Evolutionary conservation across 2,329 filamentous ascomycete genomes (phyloP), one percentile per base, ranked within the genome.

Genomic region (Pseudogymnoascus verrucosus): DNA sequence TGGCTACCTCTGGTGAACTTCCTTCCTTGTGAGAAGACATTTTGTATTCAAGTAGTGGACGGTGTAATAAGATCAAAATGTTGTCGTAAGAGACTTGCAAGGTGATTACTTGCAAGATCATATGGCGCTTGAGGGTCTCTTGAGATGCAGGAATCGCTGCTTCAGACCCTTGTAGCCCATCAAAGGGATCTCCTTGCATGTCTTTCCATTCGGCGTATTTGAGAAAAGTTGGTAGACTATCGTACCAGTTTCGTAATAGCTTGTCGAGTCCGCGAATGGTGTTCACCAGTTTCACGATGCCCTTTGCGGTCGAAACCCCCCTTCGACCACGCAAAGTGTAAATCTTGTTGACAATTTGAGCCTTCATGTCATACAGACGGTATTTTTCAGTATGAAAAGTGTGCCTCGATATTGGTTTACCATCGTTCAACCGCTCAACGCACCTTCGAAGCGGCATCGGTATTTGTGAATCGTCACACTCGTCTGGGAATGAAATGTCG

Each of bases 301-400:
- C 67, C 34, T 67, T 66, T 16, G 64, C 47, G 37, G 68, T 63
- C 39, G 68, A 68, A 37, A 67, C 64, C 34, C 62, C 68, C 14
- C 5, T 6, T 39, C 62, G 65, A 57, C 64, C 62, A 23, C 68
- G 70, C 21, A 73, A 64, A 21, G 70, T 68, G 8, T 70, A 67
- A 61, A 71, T 71, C 4, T 67, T 68, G 19, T 68, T 67, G n/a
- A 72, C 63, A 1, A 67, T 69, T 59, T 72, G 65, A 21, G 68
- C 66, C 34, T 71, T 71, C 62, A 73, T 69, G 23, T 68, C 64
- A 62, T 73, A 73, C 2, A 74, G 64, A 31, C 68, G 65, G 36
- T 66, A 67, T 63, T 74, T 74, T 57, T 71, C 67, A 10, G 62
- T 60, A 34, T 73, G 72, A 51, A 73, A 74, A 1, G 67, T 71